These are phyloP conservation scores for Geotrichum fermentans DNA, from an alignment of 1,139 yeast species.

Conservation along the genomic window DNA sequence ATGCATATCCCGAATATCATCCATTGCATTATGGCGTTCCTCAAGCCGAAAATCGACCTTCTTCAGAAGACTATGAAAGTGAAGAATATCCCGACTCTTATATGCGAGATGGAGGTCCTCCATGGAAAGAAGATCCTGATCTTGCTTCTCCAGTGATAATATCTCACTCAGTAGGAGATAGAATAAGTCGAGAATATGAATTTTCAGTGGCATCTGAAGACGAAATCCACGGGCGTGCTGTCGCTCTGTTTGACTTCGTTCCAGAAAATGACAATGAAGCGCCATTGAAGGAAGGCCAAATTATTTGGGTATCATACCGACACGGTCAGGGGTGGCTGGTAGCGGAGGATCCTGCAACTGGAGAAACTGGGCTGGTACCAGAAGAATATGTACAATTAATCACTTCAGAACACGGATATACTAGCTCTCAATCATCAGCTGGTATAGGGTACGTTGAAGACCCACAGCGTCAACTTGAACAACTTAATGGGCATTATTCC, in stretches of 20 bases:
- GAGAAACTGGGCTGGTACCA: constrained; percentile 88
- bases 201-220: constrained; percentile 36
- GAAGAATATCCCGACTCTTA: constrained; percentile 11
- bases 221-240: constrained; percentile 56
- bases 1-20: constrained; percentile 63
- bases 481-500: background rate
- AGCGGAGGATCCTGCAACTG: constrained; percentile 74
- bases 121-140: constrained; percentile 36
- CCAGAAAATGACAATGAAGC: constrained; percentile 96
- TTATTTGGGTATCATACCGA: constrained; percentile 77
- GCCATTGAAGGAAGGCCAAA: constrained; percentile 70
- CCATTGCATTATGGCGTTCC: constrained; percentile 60
- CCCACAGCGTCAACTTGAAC: background rate
- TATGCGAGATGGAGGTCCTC: constrained; percentile 32
- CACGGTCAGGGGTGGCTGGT: constrained; percentile 99
- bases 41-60: constrained; percentile 20
- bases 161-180: constrained; percentile 30
- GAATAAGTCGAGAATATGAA: constrained; percentile 33
- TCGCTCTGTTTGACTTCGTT: constrained; percentile 80
- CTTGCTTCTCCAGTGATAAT: constrained; percentile 28
- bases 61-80: background rate
- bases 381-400: constrained; percentile 78
- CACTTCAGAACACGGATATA: constrained; percentile 6
- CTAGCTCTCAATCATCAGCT: constrained; percentile 5
- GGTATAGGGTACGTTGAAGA: background rate